These are phyloP conservation scores for Crataegus laevigata DNA, from an alignment of 306 rosid genomes.

Conservation along the genomic window DNA sequence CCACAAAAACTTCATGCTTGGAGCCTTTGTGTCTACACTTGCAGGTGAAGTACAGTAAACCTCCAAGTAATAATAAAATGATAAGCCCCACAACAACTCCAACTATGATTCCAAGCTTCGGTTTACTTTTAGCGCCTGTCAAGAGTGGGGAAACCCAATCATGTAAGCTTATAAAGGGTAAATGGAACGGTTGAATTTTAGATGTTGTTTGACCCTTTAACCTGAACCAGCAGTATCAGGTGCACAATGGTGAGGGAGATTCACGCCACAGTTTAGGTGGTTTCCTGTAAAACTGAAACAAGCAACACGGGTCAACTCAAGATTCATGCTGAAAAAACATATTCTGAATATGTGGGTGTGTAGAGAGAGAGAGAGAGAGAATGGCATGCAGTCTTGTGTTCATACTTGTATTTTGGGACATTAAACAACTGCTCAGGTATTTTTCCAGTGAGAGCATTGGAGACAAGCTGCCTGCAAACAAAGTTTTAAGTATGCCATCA, in stretches of 20 bases:
- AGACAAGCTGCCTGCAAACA: constrained; percentile 69
- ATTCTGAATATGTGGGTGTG: not conserved
- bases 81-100: constrained; percentile 61
- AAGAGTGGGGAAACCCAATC: constrained; percentile 17
- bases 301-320: constrained; percentile 14
- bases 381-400: not conserved
- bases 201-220: constrained; percentile 25
- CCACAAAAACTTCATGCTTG: constrained; percentile 81
- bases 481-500: constrained; percentile 28
- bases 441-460: constrained; percentile 64
- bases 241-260: constrained; percentile 40
- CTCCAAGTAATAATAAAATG: constrained; percentile 40
- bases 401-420: constrained; percentile 78
- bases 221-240: constrained; percentile 51
- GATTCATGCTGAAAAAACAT: not conserved
- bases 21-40: constrained; percentile 54
- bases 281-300: constrained; percentile 85
- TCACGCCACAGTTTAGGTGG: constrained; percentile 58
- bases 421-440: constrained; percentile 58
- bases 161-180: constrained; percentile 13
- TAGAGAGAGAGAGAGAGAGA: not conserved
- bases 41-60: constrained; percentile 48
- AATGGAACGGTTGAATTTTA: not conserved
- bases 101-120: constrained; percentile 56
- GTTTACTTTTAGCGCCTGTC: constrained; percentile 55